These are phyloP conservation scores for Fagopyrum homotropicum DNA, from an alignment of 148 eudicot genomes.

Conservation along the genomic window DNA sequence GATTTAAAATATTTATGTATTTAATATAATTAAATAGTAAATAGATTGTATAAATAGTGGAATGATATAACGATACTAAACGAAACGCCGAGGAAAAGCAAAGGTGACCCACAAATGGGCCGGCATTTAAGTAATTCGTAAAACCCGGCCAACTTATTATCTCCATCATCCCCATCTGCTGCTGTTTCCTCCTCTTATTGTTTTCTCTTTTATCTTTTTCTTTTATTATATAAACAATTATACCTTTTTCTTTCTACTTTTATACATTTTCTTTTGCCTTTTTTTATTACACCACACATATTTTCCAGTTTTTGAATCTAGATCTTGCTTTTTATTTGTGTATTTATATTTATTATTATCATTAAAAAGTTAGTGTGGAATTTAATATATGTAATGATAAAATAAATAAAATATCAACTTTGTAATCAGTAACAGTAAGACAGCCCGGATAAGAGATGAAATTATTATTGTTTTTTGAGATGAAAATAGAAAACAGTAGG, in stretches of 20 bases:
- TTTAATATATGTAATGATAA: no score
- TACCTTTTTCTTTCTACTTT: not conserved
- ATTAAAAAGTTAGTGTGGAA: no score
- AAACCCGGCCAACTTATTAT: constrained; percentile 45
- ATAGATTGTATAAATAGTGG: no score
- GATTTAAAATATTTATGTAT: no score
- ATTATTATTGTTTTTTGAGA: not conserved
- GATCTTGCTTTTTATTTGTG: not conserved
- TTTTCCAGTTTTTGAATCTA: not conserved
- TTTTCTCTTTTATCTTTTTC: not conserved
- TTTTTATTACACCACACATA: not conserved
- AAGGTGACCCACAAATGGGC: constrained; percentile 66
- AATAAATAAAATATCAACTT: no score
- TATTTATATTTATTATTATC: no score
- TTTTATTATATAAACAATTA: not conserved
- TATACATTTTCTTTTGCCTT: not conserved
- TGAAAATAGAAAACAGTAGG: not conserved
- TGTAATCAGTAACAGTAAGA: not conserved
- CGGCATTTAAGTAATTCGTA: constrained; percentile 80
- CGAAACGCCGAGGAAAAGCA: constrained; percentile 33
- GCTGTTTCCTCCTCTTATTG: constrained; percentile 16
- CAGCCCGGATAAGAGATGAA: not conserved
- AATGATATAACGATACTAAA: constrained; percentile 20
- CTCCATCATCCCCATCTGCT: constrained; percentile 56
- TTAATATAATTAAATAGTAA: no score